Percentiles rank a stretch among this genome's conserved stretches.
Evolutionary conservation across 257 asterid genomes (phyloP).

Genomic region (Solanum ossicruentum): DNA sequence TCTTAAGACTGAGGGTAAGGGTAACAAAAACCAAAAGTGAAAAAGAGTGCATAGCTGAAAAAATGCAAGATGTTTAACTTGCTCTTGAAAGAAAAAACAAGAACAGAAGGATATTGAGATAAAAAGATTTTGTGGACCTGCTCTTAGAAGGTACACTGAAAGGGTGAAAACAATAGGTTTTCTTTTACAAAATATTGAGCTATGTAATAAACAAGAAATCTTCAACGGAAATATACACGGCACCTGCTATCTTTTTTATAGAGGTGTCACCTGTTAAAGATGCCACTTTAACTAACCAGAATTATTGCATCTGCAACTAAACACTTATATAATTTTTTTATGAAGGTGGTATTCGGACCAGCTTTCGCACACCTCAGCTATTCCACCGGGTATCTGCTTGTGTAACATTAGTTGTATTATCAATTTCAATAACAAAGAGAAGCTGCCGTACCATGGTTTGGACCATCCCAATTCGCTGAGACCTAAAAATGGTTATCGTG

Average conservation of each 20-base stretch:
- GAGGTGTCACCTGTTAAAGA: background rate
- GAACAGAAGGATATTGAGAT: background rate
- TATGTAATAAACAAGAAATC: background rate
- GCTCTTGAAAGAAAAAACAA: background rate
- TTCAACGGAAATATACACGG: background rate
- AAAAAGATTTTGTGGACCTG: background rate
- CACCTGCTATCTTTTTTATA: background rate
- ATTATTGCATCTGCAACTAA: background rate
- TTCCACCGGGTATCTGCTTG: background rate
- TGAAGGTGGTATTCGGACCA: background rate
- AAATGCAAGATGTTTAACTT: background rate
- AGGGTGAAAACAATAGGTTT: background rate
- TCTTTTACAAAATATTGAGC: background rate
- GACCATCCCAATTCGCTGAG: constrained; percentile 90
- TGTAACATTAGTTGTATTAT: background rate
- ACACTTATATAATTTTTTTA: background rate
- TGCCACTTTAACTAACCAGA: background rate
- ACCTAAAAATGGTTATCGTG: constrained; percentile 55
- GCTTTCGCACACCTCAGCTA: background rate
- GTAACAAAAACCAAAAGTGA: background rate
- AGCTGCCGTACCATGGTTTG: constrained; percentile 53
- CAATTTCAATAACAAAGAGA: background rate
- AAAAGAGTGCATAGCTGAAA: background rate
- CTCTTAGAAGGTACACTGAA: background rate
- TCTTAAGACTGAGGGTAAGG: background rate